phyloP scores from a whole-genome alignment of 2,329 filamentous ascomycete genomes.

The Aspergillus neoniger region DNA sequence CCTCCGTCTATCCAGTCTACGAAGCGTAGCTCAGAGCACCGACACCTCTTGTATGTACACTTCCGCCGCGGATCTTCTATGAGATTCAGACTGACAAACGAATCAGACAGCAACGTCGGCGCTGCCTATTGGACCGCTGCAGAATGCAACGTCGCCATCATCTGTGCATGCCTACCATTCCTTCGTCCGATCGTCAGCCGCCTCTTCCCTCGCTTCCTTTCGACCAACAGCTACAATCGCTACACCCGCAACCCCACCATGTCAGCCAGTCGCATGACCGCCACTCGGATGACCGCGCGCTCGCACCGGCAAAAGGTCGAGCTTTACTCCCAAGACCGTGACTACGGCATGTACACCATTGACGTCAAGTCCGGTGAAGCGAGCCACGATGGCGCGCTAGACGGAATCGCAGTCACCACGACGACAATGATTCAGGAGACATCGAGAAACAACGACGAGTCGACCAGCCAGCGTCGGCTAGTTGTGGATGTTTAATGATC shows the following conservation, averaged over 20 bases:
- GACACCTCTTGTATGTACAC: constrained; percentile 30
- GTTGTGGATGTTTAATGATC: constrained; percentile 21
- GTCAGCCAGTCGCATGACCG: constrained; percentile 12
- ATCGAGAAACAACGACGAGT: constrained; percentile 20
- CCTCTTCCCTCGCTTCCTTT: constrained; percentile 41
- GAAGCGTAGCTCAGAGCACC: constrained; percentile 24
- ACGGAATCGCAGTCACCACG: constrained; percentile 36
- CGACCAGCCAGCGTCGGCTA: constrained; percentile 25
- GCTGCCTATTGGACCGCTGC: constrained; percentile 50
- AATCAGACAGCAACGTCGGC: constrained; percentile 30
- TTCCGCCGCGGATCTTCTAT: no score
- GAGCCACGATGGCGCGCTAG: constrained; percentile 12
- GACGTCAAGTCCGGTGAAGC: constrained; percentile 27
- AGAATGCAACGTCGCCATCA: constrained; percentile 46
- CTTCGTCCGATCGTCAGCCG: constrained; percentile 41
- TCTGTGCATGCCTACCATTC: constrained; percentile 45
- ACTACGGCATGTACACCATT: constrained; percentile 33
- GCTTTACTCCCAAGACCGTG: constrained; percentile 26
- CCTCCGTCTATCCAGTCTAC: constrained; percentile 33
- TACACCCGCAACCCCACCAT: constrained; percentile 24
- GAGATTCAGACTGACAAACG: not conserved
- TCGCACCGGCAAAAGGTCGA: constrained; percentile 16
- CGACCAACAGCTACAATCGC: constrained; percentile 30
- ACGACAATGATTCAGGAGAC: constrained; percentile 35
- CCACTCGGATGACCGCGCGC: constrained; percentile 13